Percentiles rank a stretch among this genome's conserved stretches.
phyloP scores from a whole-genome alignment of 192 early-diverging fungal species.

The Spizellomyces sp. region DNA sequence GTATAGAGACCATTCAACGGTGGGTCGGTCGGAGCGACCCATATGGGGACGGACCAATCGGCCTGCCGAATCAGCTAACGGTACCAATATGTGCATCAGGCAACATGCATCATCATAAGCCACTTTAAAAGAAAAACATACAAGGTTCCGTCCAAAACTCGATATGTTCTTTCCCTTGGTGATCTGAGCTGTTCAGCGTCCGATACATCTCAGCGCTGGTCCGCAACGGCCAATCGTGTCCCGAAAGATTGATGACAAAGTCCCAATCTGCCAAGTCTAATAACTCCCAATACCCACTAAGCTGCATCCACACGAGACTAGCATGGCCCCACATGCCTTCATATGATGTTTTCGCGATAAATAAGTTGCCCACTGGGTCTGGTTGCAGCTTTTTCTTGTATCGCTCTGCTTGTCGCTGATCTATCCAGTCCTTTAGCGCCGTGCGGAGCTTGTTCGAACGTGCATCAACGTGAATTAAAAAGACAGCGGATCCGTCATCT shows the following conservation, averaged over 20 bases:
- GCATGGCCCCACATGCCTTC: slow-evolving; percentile 49
- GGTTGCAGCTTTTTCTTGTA: not conserved
- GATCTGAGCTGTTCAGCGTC: slow-evolving; percentile 16
- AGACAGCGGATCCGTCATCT: slow-evolving; percentile 42
- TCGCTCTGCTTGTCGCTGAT: slow-evolving; percentile 7
- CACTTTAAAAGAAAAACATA: slow-evolving; percentile 8
- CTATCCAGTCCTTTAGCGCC: slow-evolving; percentile 28
- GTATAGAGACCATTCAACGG: slow-evolving; percentile 14
- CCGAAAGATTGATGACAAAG: slow-evolving; percentile 48
- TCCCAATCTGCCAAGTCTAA: slow-evolving; percentile 60
- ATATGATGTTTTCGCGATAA: slow-evolving; percentile 35
- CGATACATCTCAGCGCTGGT: slow-evolving; percentile 39
- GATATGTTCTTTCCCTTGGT: slow-evolving; percentile 36
- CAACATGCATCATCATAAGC: not conserved
- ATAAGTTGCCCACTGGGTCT: slow-evolving; percentile 31
- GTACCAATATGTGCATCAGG: not conserved
- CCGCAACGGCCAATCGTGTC: slow-evolving; percentile 47
- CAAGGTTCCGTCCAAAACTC: slow-evolving; percentile 44
- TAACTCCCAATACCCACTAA: slow-evolving; percentile 51
- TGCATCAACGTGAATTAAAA: slow-evolving; percentile 50
- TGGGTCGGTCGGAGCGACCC: slow-evolving; percentile 11
- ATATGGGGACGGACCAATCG: slow-evolving; percentile 38
- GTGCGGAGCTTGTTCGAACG: slow-evolving; percentile 9
- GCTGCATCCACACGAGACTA: slow-evolving; percentile 47
- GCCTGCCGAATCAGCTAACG: slow-evolving; percentile 36